Conservation (phyloP, 768 basidiomycete genomes). For the Tulasnella sp. region DNA sequence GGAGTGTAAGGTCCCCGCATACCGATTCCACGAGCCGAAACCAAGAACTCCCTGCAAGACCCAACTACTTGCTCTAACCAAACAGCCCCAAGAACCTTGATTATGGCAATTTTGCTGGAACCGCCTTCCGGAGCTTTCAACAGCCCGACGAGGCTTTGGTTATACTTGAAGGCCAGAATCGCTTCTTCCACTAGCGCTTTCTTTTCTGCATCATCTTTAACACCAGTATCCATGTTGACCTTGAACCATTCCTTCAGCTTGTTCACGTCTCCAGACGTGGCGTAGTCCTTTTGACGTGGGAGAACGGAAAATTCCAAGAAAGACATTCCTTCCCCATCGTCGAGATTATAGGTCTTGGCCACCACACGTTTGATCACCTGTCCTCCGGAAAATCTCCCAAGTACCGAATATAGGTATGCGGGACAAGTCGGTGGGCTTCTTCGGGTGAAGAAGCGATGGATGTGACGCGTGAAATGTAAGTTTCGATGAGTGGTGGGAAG, state of each 20-base stretch:
- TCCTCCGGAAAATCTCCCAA: constrained; percentile 74
- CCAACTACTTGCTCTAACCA: neutral
- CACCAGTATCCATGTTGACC: constrained; percentile 51
- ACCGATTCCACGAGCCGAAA: neutral
- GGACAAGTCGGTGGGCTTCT: constrained; percentile 55
- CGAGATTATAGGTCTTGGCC: constrained; percentile 62
- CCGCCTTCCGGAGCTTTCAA: constrained; percentile 33
- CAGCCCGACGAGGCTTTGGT: constrained; percentile 45
- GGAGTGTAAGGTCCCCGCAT: neutral
- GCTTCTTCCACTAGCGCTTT: constrained; percentile 50
- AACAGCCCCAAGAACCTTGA: neutral
- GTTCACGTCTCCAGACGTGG: constrained; percentile 58
- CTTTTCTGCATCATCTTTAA: constrained; percentile 43
- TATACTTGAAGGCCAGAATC: constrained; percentile 47
- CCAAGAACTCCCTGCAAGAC: neutral
- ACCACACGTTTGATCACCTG: constrained; percentile 61
- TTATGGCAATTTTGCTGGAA: constrained; percentile 46
- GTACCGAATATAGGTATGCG: constrained; percentile 80
- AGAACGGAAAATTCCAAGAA: constrained; percentile 70
- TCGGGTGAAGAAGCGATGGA: constrained; percentile 46
- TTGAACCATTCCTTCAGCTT: constrained; percentile 72
- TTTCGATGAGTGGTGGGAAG: constrained; percentile 47
- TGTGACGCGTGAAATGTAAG: constrained; percentile 53
- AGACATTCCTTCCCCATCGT: constrained; percentile 50
- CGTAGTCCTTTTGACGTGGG: constrained; percentile 30